Evolutionary conservation across 257 asterid genomes (phyloP).

Genomic region (Solanum habrochaites): DNA sequence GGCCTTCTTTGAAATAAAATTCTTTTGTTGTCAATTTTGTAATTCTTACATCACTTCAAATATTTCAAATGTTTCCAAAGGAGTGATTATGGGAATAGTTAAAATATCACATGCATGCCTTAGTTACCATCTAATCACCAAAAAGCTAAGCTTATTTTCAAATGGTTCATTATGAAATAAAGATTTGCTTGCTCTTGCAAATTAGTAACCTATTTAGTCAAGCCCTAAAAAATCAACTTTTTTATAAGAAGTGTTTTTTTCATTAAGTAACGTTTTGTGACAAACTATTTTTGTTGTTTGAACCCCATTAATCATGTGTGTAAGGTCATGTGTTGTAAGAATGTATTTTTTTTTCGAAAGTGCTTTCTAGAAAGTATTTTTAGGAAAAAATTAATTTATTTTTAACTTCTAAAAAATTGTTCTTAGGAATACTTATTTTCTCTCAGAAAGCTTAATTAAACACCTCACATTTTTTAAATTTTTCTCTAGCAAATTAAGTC

Average conservation of each 20-base stretch:
- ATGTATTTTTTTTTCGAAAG: background rate
- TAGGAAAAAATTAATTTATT: background rate
- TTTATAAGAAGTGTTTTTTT: background rate
- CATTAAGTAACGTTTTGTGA: background rate
- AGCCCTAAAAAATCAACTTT: background rate
- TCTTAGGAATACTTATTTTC: background rate
- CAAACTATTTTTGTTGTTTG: background rate
- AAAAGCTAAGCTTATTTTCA: constrained; percentile 10
- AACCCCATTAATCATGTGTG: background rate
- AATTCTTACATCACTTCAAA: background rate
- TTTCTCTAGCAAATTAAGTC: background rate
- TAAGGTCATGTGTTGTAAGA: background rate
- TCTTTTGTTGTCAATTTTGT: background rate
- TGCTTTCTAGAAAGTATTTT: background rate
- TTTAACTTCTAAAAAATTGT: background rate
- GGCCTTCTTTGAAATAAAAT: constrained; percentile 12
- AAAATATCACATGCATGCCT: constrained; percentile 9
- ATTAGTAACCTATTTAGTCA: background rate
- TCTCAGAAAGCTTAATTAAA: background rate
- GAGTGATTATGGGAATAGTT: constrained; percentile 9
- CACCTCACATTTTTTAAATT: background rate
- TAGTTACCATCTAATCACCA: constrained; percentile 13
- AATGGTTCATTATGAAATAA: background rate
- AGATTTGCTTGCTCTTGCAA: background rate
- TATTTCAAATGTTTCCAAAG: background rate